Base-by-base conservation (phyloP, 2,329 filamentous ascomycete species). In the Ophiostoma sp. region DNA sequence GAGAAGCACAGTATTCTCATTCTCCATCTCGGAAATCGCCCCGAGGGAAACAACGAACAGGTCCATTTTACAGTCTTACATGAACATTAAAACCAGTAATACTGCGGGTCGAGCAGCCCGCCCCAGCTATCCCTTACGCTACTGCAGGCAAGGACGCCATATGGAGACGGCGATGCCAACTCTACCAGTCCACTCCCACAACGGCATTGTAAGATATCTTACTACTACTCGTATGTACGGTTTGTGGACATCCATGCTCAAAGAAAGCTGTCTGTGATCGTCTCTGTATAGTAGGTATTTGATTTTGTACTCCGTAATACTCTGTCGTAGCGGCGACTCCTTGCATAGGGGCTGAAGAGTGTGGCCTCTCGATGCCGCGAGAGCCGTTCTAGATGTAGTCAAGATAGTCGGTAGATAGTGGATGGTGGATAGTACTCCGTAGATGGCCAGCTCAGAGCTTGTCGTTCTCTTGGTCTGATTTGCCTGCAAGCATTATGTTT, bases 81-180 rank as follows among this genome's bases (percentile, higher is more conserved):
- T 31, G 27, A 31, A 31, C 27, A 31, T 31, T 31, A 31, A n/a
- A 27, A 20, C 52, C 52, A 54, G 52, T 27, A 23, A 48, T 17
- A 15, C 44, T 17, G 20, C 17, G 20, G 44, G 44, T 39, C 13
- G 10, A 60, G 54, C 31, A 27, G 54, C 57, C 27, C 27, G 31
- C 17, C 60, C 57, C 57, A 62, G 57, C 57, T 62, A 62, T 62
- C 57, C 57, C 60, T 64, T 64, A 35, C 62, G 62, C 62, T 65
- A 65, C 62, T 65, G 62, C 62, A 39, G 62, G 62, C 23, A 6
- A 36, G 35, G 35, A 27, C 62, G 33, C 62, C 62, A 65, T 65
- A 65, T 65, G 62, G 62, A 64, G 62, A 41, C 62, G 35, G 20
- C 62, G 62, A n/a, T 65, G 62, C 62, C 15, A 54, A 8, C 48